phyloP scores from a whole-genome alignment of 2,329 filamentous ascomycete species.

The Leptographium galeiforme region DNA sequence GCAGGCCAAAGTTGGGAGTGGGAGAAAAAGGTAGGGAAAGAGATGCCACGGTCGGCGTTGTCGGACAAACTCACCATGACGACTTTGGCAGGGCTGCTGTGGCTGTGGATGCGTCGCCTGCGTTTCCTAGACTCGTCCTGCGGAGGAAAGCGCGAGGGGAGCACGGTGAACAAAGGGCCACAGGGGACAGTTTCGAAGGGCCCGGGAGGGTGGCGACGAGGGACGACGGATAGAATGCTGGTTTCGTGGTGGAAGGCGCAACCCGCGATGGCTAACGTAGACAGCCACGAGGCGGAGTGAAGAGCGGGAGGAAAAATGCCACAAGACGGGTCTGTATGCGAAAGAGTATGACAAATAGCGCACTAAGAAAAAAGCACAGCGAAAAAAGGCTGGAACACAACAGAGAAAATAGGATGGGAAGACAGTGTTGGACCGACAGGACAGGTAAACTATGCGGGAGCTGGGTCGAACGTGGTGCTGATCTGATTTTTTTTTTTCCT shows the following conservation, averaged over 20 bases:
- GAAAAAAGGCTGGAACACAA: not conserved
- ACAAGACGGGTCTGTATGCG: not conserved
- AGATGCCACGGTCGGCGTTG: not conserved
- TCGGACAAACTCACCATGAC: conserved; percentile 2
- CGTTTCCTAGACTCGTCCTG: not conserved
- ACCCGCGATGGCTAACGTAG: not conserved
- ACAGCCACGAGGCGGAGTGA: not conserved
- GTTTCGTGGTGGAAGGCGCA: not conserved
- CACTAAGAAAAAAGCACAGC: not conserved
- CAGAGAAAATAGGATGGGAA: not conserved
- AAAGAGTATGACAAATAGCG: conserved; percentile 1
- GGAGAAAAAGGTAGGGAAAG: not conserved
- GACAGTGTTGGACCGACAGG: not conserved
- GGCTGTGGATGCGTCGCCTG: not conserved
- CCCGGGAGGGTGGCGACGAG: not conserved
- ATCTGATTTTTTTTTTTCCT: not conserved
- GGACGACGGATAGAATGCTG: not conserved
- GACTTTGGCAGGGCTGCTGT: not conserved
- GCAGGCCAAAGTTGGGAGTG: not conserved
- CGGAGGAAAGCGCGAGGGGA: not conserved
- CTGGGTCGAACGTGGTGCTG: not conserved
- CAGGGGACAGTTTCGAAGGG: not conserved
- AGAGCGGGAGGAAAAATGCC: not conserved
- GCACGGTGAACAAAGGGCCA: not conserved
- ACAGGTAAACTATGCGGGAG: not conserved